Conservation (phyloP, 441 rosid species). For the Syzygium syzygioides region DNA sequence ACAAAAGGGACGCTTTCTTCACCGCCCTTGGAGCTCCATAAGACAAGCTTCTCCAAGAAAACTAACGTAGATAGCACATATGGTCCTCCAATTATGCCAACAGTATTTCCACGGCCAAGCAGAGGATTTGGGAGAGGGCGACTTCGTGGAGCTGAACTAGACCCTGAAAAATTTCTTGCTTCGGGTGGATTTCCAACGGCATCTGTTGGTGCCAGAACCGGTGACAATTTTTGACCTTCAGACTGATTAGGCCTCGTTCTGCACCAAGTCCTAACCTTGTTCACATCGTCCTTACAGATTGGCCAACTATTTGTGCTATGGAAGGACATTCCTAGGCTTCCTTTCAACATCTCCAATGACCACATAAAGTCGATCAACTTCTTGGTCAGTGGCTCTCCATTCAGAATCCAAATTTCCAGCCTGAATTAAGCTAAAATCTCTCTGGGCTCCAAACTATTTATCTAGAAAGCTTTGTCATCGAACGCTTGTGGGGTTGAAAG, state of each 20-base stretch:
- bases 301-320: constrained; percentile 6
- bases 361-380: background rate
- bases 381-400: background rate
- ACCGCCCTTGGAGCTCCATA: constrained; percentile 44
- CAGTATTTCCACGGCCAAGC: constrained; percentile 37
- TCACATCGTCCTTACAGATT: constrained; percentile 11
- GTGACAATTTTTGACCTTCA: constrained; percentile 34
- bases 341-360: constrained; percentile 16
- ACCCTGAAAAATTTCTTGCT: constrained; percentile 28
- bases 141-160: constrained; percentile 1
- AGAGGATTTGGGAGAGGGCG: constrained; percentile 24
- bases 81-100: constrained; percentile 74
- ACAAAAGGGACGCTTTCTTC: constrained; percentile 42
- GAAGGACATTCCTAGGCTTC: constrained; percentile 19
- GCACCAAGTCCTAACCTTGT: constrained; percentile 12
- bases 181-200: constrained; percentile 37
- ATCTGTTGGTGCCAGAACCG: constrained; percentile 37
- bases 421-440: background rate
- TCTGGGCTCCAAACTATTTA: background rate
- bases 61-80: constrained; percentile 43
- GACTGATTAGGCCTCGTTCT: constrained; percentile 30
- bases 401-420: background rate
- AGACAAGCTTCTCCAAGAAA: constrained; percentile 47
- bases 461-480: background rate
- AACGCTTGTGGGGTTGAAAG: background rate